phyloP scores from a whole-genome alignment of 2,329 filamentous ascomycete species.

The Neopestalotiopsis sp. region DNA sequence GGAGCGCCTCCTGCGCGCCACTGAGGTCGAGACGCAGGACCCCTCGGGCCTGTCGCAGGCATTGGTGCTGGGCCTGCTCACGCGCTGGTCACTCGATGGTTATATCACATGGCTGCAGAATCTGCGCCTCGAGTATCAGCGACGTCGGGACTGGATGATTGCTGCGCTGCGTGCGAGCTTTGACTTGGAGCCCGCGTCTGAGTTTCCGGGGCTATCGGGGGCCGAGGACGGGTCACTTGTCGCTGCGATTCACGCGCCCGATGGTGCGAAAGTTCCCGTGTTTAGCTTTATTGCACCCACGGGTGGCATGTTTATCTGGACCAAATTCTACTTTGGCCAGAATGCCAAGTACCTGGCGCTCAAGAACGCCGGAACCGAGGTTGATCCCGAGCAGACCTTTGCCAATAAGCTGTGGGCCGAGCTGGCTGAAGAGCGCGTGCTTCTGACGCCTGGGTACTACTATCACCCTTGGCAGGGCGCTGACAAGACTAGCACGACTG shows the following conservation, averaged over 20 bases:
- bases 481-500: constrained; percentile 30
- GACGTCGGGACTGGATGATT: constrained; percentile 67
- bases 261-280: constrained; percentile 22
- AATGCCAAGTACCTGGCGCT: constrained; percentile 24
- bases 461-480: constrained; percentile 37
- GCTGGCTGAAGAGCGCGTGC: constrained; percentile 23
- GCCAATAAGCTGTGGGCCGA: constrained; percentile 25
- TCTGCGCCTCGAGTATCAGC: constrained; percentile 71
- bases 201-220: constrained; percentile 21
- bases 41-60: constrained; percentile 70
- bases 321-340: constrained; percentile 32
- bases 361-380: constrained; percentile 22
- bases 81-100: constrained; percentile 75
- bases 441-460: constrained; percentile 37
- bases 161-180: constrained; percentile 49
- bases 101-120: constrained; percentile 77
- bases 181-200: constrained; percentile 23
- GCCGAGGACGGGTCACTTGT: constrained; percentile 25
- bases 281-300: constrained; percentile 35
- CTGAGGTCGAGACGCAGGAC: constrained; percentile 65
- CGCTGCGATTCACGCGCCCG: constrained; percentile 22
- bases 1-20: constrained; percentile 34
- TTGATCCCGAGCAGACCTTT: constrained; percentile 31
- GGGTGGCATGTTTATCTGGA: constrained; percentile 40
- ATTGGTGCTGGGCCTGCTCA: constrained; percentile 36